Percentiles rank a stretch among this genome's conserved stretches.
Conservation (phyloP, 2,329 filamentous ascomycete species). For the Trichoderma atrobrunneum region DNA sequence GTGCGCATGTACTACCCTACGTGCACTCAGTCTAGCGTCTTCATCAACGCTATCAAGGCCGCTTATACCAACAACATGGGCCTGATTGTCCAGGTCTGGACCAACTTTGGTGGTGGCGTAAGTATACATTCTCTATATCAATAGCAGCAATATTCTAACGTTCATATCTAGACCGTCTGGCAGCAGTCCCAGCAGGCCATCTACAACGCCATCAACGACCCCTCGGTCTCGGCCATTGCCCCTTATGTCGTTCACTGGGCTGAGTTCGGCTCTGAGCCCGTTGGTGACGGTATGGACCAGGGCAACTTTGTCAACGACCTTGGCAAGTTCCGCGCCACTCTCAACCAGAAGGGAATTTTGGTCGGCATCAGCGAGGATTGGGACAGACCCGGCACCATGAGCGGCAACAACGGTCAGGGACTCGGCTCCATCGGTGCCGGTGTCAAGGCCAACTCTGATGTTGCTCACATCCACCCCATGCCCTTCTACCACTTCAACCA, state of each 20-base stretch:
- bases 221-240: slow-evolving; percentile 20
- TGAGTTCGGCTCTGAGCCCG: slow-evolving; percentile 26
- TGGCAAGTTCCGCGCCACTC: slow-evolving; percentile 19
- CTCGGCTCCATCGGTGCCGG: slow-evolving; percentile 21
- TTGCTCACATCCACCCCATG: slow-evolving; percentile 26
- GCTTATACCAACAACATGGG: slow-evolving; percentile 25
- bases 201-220: slow-evolving; percentile 22
- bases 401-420: slow-evolving; percentile 7
- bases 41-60: slow-evolving; percentile 24
- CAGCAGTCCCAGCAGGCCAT: slow-evolving; percentile 24
- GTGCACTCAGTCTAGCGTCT: slow-evolving; percentile 22
- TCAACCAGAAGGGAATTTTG: slow-evolving; percentile 20
- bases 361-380: slow-evolving; percentile 26
- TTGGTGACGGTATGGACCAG: slow-evolving; percentile 25
- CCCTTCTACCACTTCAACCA: slow-evolving; percentile 24
- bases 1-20: slow-evolving; percentile 26
- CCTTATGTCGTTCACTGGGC: slow-evolving; percentile 24
- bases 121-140: neutral
- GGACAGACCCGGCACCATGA: slow-evolving; percentile 24
- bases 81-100: slow-evolving; percentile 25
- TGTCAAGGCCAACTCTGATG: slow-evolving; percentile 23
- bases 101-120: slow-evolving; percentile 25
- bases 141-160: neutral
- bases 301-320: slow-evolving; percentile 23
- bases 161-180: slow-evolving; percentile 18